Conservation (phyloP, 2,329 filamentous ascomycete genomes). For the Catunica adiposa region DNA sequence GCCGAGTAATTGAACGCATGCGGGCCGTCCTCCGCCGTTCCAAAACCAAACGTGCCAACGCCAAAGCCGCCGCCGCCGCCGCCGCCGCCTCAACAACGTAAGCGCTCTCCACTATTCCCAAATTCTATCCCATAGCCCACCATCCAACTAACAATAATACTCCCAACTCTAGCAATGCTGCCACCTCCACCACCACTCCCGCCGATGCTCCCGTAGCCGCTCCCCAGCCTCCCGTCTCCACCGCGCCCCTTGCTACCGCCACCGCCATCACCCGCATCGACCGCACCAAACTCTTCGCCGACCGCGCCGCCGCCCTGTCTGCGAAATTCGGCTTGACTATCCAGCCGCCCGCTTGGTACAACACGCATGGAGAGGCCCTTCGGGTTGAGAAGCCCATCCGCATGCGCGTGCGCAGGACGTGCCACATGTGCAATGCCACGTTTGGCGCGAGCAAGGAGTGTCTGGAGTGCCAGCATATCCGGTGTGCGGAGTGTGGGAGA, state of each 20-base stretch:
- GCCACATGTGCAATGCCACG: conserved; percentile 61
- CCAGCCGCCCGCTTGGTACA: conserved; percentile 36
- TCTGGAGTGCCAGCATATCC: conserved; percentile 56
- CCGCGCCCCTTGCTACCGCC: neutral
- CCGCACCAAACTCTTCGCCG: conserved; percentile 35
- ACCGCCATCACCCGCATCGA: conserved; percentile 12
- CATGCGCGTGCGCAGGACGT: conserved; percentile 62
- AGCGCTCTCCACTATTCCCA: neutral
- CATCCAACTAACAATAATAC: neutral
- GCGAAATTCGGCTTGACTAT: conserved; percentile 40
- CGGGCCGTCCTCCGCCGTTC: neutral
- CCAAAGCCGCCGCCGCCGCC: neutral
- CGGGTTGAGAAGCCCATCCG: conserved; percentile 61
- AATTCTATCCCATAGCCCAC: neutral
- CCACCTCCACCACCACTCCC: neutral
- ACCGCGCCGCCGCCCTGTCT: conserved; percentile 38
- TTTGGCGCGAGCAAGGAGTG: conserved; percentile 63
- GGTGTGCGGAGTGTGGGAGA: conserved; percentile 67
- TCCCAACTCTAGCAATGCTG: neutral
- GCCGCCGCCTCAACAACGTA: neutral
- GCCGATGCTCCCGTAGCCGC: neutral
- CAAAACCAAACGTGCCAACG: neutral
- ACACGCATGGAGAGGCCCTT: conserved; percentile 35
- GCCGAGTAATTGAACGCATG: neutral
- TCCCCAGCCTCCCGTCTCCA: neutral